Evolutionary conservation across 2,329 filamentous ascomycete species (phyloP).

Genomic region (Talaromyces sp.): DNA sequence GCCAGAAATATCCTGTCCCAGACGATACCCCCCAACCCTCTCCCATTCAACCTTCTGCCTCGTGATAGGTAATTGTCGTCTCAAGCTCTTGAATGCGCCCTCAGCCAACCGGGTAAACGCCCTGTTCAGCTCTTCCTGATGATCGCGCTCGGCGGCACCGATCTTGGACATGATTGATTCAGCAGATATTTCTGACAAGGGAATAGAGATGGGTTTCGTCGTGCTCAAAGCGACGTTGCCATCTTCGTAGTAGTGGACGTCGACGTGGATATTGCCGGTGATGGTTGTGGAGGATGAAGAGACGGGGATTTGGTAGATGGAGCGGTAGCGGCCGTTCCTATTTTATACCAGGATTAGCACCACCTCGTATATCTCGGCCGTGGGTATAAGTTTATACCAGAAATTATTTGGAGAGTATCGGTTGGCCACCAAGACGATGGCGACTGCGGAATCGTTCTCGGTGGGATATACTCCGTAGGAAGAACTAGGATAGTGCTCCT

Average conservation of each 20-base stretch:
- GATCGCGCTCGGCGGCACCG: constrained; percentile 75
- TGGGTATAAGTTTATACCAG: constrained; percentile 56
- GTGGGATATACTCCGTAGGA: constrained; percentile 78
- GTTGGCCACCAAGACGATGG: constrained; percentile 82
- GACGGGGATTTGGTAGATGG: constrained; percentile 73
- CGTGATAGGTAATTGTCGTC: constrained; percentile 90
- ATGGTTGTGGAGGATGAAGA: constrained; percentile 55
- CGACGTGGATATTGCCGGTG: constrained; percentile 78
- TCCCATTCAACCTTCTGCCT: constrained; percentile 99
- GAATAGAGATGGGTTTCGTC: constrained; percentile 65
- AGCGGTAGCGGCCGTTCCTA: constrained; percentile 95
- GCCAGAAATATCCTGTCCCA: constrained; percentile 74
- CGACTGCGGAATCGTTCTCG: constrained; percentile 68
- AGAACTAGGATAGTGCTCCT: constrained; percentile 82
- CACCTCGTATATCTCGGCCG: not conserved
- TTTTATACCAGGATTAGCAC: not conserved
- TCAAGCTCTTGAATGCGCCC: constrained; percentile 87
- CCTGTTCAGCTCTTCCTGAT: constrained; percentile 91
- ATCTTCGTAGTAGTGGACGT: constrained; percentile 99
- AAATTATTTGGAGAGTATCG: constrained; percentile 98
- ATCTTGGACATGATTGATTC: constrained; percentile 75
- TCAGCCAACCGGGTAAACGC: constrained; percentile 86
- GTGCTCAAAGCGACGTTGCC: constrained; percentile 92
- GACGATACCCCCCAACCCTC: constrained; percentile 86
- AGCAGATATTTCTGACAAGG: constrained; percentile 56